Evolutionary conservation across 805 yeast species (phyloP).

Genomic region (Pichia deserticola): DNA sequence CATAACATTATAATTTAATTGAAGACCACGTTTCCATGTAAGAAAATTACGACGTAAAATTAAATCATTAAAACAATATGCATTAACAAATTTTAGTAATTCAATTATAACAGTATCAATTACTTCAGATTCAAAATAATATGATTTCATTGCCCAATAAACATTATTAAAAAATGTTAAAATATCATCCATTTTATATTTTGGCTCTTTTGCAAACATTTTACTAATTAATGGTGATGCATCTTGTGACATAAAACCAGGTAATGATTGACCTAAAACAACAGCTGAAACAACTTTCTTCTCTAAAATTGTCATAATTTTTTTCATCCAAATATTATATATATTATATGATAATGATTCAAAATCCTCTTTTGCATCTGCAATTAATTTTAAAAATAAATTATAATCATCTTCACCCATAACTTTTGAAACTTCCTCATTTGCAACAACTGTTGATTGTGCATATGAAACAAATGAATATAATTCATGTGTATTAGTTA

Average conservation of each 20-base stretch:
- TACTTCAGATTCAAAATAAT: constrained; percentile 78
- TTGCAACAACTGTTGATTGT: constrained; percentile 81
- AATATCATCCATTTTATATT: constrained; percentile 91
- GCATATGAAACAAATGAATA: constrained; percentile 93
- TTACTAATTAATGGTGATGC: constrained; percentile 73
- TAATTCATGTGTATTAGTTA: constrained; percentile 91
- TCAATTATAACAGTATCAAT: constrained; percentile 79
- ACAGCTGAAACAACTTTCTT: constrained; percentile 94
- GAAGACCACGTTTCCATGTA: constrained; percentile 97
- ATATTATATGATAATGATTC: constrained; percentile 89
- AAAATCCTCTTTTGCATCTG: constrained; percentile 88
- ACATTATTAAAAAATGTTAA: constrained; percentile 83
- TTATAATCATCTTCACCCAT: constrained; percentile 87
- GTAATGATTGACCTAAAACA: constrained; percentile 87
- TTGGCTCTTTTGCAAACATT: constrained; percentile 63
- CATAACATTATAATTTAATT: constrained; percentile 92
- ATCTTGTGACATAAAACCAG: constrained; percentile 91
- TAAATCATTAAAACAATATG: constrained; percentile 89
- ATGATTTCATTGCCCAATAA: constrained; percentile 88
- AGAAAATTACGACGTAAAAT: constrained; percentile 90
- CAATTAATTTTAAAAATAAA: constrained; percentile 81
- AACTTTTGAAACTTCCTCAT: constrained; percentile 69
- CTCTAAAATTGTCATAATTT: constrained; percentile 82
- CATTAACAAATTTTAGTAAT: constrained; percentile 79
- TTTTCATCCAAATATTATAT: constrained; percentile 95